phyloP scores from a whole-genome alignment of 257 asterid genomes.

The Solanum virginianum region DNA sequence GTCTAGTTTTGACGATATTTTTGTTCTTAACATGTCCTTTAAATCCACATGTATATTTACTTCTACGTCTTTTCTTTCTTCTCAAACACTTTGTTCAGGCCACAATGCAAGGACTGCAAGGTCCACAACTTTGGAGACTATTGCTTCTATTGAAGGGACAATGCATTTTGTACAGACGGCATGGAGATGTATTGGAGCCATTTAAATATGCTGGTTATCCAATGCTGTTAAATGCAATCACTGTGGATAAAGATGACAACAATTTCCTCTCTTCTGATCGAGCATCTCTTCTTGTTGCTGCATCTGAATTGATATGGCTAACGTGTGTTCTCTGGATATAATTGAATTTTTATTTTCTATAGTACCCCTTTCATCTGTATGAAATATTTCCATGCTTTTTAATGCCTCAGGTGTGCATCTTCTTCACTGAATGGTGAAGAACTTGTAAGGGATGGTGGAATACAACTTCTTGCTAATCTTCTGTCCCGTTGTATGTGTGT shows the following conservation, averaged over 20 bases:
- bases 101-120: constrained; percentile 96
- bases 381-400: neutral
- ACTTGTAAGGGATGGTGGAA: constrained; percentile 95
- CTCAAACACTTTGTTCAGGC: constrained; percentile 31
- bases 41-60: neutral
- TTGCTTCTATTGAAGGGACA: constrained; percentile 87
- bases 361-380: neutral
- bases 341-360: neutral
- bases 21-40: neutral
- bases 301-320: constrained; percentile 97
- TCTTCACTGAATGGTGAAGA: constrained; percentile 96
- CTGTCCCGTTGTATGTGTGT: constrained; percentile 95
- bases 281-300: constrained; percentile 80
- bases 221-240: constrained; percentile 84
- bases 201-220: constrained; percentile 98
- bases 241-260: constrained; percentile 80
- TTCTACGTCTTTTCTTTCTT: neutral
- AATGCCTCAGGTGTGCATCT: constrained; percentile 60
- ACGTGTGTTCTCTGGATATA: constrained; percentile 40
- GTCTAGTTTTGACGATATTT: neutral
- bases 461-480: constrained; percentile 82
- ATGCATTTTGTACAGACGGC: constrained; percentile 84
- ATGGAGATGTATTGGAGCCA: constrained; percentile 77
- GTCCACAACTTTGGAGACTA: constrained; percentile 95
- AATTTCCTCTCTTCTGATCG: constrained; percentile 91